These are phyloP conservation scores for Nakazawaea molendinolei DNA, from an alignment of 805 yeast genomes.

Conservation along the genomic window DNA sequence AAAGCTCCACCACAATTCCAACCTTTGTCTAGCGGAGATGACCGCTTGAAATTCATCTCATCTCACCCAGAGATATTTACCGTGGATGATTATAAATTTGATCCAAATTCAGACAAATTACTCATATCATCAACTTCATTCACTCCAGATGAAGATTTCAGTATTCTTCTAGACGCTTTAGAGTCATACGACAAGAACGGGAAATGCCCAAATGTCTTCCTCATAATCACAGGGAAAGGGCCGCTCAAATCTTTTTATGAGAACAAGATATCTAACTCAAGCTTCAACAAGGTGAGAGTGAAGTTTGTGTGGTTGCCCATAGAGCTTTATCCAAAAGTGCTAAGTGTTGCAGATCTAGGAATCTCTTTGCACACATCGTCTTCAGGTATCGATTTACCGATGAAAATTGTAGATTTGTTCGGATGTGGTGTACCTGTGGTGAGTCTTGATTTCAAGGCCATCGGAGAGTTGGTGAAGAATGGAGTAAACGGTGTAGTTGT, in stretches of 20 bases:
- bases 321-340: slow-evolving; percentile 71
- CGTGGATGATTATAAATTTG: slow-evolving; percentile 21
- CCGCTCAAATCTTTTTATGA: slow-evolving; percentile 60
- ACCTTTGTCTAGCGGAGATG: slow-evolving; percentile 34
- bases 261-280: slow-evolving; percentile 34
- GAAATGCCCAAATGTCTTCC: slow-evolving; percentile 41
- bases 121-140: slow-evolving; percentile 86
- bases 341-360: slow-evolving; percentile 79
- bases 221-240: slow-evolving; percentile 96
- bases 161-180: slow-evolving; percentile 61
- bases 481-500: slow-evolving; percentile 65
- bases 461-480: slow-evolving; percentile 68
- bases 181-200: slow-evolving; percentile 43
- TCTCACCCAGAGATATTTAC: slow-evolving; percentile 28
- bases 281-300: slow-evolving; percentile 43
- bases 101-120: slow-evolving; percentile 43
- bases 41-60: slow-evolving; percentile 25
- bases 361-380: slow-evolving; percentile 87
- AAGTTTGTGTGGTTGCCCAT: slow-evolving; percentile 69
- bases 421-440: slow-evolving; percentile 94
- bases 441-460: slow-evolving; percentile 68
- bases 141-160: slow-evolving; percentile 92
- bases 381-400: slow-evolving; percentile 91
- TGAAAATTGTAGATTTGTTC: slow-evolving; percentile 94
- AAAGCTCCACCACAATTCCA: slow-evolving; percentile 69